phyloP scores from a whole-genome alignment of 352 stramenopile species.

The Phytophthora vignae region DNA sequence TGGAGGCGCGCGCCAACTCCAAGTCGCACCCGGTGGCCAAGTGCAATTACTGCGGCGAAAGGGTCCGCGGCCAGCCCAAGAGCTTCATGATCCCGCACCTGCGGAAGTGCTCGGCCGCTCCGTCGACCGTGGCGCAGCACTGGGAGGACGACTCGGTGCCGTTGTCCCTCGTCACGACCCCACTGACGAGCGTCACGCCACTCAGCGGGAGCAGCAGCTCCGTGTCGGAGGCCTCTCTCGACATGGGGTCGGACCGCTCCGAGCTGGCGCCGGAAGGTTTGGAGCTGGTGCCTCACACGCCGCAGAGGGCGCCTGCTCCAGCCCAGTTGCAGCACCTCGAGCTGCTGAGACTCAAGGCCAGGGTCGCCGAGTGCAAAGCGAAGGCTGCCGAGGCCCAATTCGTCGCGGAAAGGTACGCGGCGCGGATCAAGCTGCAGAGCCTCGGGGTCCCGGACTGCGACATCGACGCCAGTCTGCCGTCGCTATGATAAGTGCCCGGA shows the following conservation, averaged over 20 bases:
- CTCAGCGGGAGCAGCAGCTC: background rate
- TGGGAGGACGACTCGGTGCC: background rate
- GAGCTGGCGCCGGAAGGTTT: background rate
- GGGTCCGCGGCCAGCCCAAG: constrained; percentile 13
- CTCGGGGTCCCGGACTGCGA: constrained; percentile 9
- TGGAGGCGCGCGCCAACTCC: constrained; percentile 1
- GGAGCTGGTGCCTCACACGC: constrained; percentile 3
- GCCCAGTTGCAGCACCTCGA: constrained; percentile 5
- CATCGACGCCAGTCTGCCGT: constrained; percentile 12
- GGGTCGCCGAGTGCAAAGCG: constrained; percentile 5
- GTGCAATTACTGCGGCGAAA: constrained; percentile 11
- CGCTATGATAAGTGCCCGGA: constrained; percentile 2
- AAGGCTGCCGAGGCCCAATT: constrained; percentile 10
- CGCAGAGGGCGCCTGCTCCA: background rate
- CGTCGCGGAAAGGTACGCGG: constrained; percentile 3
- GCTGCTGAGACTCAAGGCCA: constrained; percentile 14
- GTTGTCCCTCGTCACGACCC: background rate
- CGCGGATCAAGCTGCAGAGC: constrained; percentile 15
- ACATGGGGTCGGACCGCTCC: constrained; percentile 5
- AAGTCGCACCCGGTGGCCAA: constrained; percentile 5
- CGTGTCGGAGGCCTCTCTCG: background rate
- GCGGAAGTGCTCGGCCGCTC: constrained; percentile 2
- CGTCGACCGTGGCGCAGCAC: background rate
- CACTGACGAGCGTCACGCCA: background rate
- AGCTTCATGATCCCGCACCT: constrained; percentile 8